These are phyloP conservation scores for Deakozyma indianensis DNA, from an alignment of 805 yeast species.

Conservation along the genomic window DNA sequence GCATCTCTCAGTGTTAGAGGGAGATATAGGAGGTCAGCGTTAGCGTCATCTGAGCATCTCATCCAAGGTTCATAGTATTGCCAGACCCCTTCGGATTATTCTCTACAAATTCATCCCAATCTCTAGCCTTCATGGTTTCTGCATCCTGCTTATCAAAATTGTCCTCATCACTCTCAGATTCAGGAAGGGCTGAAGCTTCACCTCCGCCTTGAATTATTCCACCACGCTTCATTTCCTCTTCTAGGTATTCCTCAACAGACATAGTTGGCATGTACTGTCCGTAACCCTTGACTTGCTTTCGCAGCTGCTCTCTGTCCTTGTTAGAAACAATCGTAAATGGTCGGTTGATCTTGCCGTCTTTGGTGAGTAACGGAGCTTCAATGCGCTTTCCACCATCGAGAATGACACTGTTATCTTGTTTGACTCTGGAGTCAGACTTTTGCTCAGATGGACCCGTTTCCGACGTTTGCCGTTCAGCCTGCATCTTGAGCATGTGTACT, in stretches of 20 bases:
- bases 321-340: conserved; percentile 62
- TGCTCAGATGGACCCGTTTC: neutral
- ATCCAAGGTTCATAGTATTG: conserved; percentile 62
- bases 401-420: neutral
- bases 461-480: neutral
- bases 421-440: neutral
- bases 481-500: conserved; percentile 36
- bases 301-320: conserved; percentile 33
- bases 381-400: neutral
- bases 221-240: conserved; percentile 73
- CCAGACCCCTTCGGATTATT: conserved; percentile 81
- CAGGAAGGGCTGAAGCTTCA: conserved; percentile 14
- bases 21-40: too few species aligned
- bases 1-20: too few species aligned
- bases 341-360: conserved; percentile 62
- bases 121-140: conserved; percentile 62
- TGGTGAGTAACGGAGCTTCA: conserved; percentile 37
- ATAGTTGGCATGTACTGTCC: conserved; percentile 90
- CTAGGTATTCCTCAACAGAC: conserved; percentile 84
- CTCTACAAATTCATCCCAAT: conserved; percentile 92
- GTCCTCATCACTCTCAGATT: conserved; percentile 44
- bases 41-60: too few species aligned
- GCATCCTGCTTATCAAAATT: conserved; percentile 42
- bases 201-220: conserved; percentile 38
- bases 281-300: conserved; percentile 65